Conservation (phyloP, 148 eudicot genomes). For the Nepenthes gracilis region DNA sequence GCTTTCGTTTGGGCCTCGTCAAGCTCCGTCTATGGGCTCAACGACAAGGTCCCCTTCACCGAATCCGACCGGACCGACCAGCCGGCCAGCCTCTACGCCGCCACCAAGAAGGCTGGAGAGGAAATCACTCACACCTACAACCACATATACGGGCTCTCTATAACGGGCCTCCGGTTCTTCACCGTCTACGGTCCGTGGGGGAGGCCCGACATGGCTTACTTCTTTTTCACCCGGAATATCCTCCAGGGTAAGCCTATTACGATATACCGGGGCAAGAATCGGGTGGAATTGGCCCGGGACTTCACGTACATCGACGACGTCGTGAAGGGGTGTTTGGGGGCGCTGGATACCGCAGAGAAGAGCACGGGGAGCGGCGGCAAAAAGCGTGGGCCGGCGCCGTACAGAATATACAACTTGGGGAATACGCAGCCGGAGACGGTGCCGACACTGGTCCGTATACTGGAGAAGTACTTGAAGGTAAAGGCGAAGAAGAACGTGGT, state of each 20-base stretch:
- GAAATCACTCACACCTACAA: slow-evolving; percentile 66
- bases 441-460: slow-evolving; percentile 48
- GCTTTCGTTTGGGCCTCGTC: slow-evolving; percentile 77
- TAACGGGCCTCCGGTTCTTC: slow-evolving; percentile 65
- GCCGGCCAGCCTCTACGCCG: slow-evolving; percentile 75
- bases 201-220: slow-evolving; percentile 82
- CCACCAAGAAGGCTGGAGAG: slow-evolving; percentile 75
- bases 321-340: slow-evolving; percentile 65
- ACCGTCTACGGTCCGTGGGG: slow-evolving; percentile 94
- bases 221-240: slow-evolving; percentile 50
- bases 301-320: slow-evolving; percentile 75
- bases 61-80: slow-evolving; percentile 62
- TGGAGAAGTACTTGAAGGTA: slow-evolving; percentile 53
- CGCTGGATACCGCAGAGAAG: slow-evolving; percentile 48
- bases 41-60: slow-evolving; percentile 53
- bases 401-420: slow-evolving; percentile 60
- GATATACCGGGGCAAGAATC: slow-evolving; percentile 48
- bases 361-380: slow-evolving; percentile 75
- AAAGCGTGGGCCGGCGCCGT: slow-evolving; percentile 53
- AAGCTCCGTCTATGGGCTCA: slow-evolving; percentile 78
- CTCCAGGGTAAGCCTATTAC: slow-evolving; percentile 61
- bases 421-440: slow-evolving; percentile 73
- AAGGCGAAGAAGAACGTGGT: slow-evolving; percentile 68
- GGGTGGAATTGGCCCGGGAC: slow-evolving; percentile 50
- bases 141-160: slow-evolving; percentile 63